Conservation (phyloP, 2,329 filamentous ascomycete genomes). For the Bertia moriformis region DNA sequence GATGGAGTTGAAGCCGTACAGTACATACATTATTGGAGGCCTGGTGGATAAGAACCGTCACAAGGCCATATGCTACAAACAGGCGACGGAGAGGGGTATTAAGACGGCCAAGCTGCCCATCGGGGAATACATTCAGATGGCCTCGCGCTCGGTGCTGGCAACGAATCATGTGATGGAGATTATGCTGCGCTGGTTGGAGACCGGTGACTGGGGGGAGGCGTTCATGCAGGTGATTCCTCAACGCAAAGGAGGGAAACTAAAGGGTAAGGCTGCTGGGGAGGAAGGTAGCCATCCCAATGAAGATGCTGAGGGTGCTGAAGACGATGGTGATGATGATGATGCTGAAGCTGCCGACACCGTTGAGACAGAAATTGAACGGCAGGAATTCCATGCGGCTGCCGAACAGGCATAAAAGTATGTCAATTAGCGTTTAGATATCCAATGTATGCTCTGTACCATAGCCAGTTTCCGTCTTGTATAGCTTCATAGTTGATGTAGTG, state of each 20-base stretch:
- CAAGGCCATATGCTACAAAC: slow-evolving; percentile 49
- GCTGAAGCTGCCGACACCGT: neutral
- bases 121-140: slow-evolving; percentile 48
- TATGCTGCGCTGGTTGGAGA: slow-evolving; percentile 48
- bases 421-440: too few species aligned
- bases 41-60: slow-evolving; percentile 54
- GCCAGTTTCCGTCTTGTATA: too few species aligned
- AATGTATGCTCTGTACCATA: too few species aligned
- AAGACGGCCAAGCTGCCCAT: slow-evolving; percentile 51
- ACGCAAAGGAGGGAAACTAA: slow-evolving; percentile 41
- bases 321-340: neutral
- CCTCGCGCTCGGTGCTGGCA: slow-evolving; percentile 40
- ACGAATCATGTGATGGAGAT: slow-evolving; percentile 56
- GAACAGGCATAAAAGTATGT: too few species aligned
- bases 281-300: slow-evolving; percentile 2
- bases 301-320: neutral
- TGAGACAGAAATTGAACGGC: neutral
- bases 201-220: slow-evolving; percentile 47
- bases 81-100: slow-evolving; percentile 35
- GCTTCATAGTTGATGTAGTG: too few species aligned
- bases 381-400: too few species aligned
- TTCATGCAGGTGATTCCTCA: slow-evolving; percentile 49
- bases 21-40: slow-evolving; percentile 52
- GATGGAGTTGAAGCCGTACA: slow-evolving; percentile 44
- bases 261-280: slow-evolving; percentile 6